phyloP scores from a whole-genome alignment of 495 filamentous ascomycete genomes.

The Chaetomium tenue region DNA sequence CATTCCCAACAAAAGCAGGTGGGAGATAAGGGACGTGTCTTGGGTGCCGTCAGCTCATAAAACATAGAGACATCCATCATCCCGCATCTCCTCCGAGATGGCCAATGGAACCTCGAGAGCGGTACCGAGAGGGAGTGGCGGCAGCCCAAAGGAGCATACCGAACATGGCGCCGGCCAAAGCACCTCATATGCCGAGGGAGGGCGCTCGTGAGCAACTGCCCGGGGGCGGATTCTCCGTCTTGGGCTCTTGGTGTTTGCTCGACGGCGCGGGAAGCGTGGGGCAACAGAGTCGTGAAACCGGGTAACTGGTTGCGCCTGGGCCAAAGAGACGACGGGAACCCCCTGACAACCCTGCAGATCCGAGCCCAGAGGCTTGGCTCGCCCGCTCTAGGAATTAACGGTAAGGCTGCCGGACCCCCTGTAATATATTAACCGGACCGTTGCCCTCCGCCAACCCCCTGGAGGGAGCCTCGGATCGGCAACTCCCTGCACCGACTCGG shows the following conservation, averaged over 20 bases:
- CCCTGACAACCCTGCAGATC: slow-evolving; percentile 9
- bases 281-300: not conserved
- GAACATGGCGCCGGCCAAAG: no score
- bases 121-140: no score
- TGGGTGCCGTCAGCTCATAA: no score
- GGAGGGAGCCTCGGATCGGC: slow-evolving; percentile 2
- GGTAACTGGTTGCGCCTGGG: not conserved
- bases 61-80: no score
- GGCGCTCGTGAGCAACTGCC: not conserved
- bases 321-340: not conserved
- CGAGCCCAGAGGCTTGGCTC: slow-evolving; percentile 32
- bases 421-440: slow-evolving; percentile 20
- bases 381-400: slow-evolving; percentile 26
- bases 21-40: no score
- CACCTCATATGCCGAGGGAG: not conserved
- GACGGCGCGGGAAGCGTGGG: not conserved
- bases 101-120: no score
- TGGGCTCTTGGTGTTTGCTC: not conserved
- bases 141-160: no score
- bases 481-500: slow-evolving; percentile 16
- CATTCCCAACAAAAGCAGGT: no score
- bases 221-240: not conserved
- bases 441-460: slow-evolving; percentile 22
- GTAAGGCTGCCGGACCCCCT: slow-evolving; percentile 26
- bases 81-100: no score